Evolutionary conservation across 495 filamentous ascomycete genomes (phyloP), one percentile per base, ranked within the genome.

Genomic region (Penicillium goetzii): DNA sequence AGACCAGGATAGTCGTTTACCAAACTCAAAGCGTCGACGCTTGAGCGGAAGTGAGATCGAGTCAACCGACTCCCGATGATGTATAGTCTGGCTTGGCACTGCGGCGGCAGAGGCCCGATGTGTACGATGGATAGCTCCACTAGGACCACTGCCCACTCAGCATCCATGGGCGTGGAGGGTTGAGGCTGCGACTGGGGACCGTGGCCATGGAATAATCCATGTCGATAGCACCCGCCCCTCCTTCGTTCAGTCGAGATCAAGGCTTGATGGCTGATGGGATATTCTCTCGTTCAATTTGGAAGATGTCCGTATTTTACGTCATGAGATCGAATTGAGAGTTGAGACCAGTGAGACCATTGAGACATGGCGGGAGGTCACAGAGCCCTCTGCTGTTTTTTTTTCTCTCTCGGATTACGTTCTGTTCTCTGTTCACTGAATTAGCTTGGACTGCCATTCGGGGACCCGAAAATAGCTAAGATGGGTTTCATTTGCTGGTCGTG

Each of bases 401-500:
- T 33, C 47, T 43, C 36, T 17, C 54, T 63, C 49, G 12, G 30
- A 32, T 28, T 49, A 4, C 11, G 17, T 51, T 25, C 34, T 21
- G 30, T 30, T 23, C 34, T 21, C n/a, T 60, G 54, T 61, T 33
- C 33, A 25, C 17, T 19, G 9, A 14, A 30, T 54, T 21, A 33
- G 38, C 34, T 45, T 50, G 58, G 34, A 50, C 17, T 3, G 23
- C 50, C 34, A 38, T 25, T 60, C 21, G 41, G 8, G 3, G 32
- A 40, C 21, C 32, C 43, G 10, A 33, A 49, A 52, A 52, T 53
- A 61, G 50, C 43, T 26, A 56, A 38, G 56, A 63, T 62, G 53
- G 58, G 58, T 60, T 57, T 69, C 62, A 65, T 63, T 59, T 58
- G 59, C 62, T 58, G 56, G 62, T 45, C 19, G 34, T 51, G 53